Evolutionary conservation across 176 grass and related monocot species (phyloP).

Genomic region (Eleusine indica): DNA sequence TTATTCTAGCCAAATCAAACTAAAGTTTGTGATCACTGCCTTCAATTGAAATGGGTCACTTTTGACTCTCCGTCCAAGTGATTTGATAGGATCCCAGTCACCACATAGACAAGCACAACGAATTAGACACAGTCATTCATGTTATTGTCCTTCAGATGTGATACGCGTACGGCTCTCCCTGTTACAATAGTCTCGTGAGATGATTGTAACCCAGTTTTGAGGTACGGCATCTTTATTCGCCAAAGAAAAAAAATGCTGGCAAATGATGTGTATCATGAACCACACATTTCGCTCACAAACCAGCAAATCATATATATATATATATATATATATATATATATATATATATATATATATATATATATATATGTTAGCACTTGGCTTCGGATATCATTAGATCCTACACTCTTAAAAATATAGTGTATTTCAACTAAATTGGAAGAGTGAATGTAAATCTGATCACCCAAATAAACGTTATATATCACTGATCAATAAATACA

Average conservation of each 20-base stretch:
- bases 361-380: too few species aligned
- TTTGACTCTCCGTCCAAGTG: conserved; percentile 25
- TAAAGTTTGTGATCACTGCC: conserved; percentile 1
- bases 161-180: conserved; percentile 7
- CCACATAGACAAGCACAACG: not conserved
- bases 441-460: too few species aligned
- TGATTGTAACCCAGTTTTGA: not conserved
- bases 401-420: too few species aligned
- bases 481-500: too few species aligned
- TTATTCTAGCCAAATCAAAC: conserved; percentile 30
- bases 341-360: too few species aligned
- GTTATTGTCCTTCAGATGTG: conserved; percentile 15
- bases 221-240: not conserved
- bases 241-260: not conserved
- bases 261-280: not conserved
- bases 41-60: not conserved
- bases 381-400: not conserved
- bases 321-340: too few species aligned
- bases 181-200: not conserved
- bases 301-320: too few species aligned
- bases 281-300: not conserved
- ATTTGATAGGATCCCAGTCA: conserved; percentile 8
- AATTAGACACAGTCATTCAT: conserved; percentile 20
- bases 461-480: too few species aligned
- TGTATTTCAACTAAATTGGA: too few species aligned